Percentiles rank a stretch among this genome's conserved stretches.
Evolutionary conservation across 1,139 yeast genomes (phyloP).

Genomic region (Candida gigantensis): DNA sequence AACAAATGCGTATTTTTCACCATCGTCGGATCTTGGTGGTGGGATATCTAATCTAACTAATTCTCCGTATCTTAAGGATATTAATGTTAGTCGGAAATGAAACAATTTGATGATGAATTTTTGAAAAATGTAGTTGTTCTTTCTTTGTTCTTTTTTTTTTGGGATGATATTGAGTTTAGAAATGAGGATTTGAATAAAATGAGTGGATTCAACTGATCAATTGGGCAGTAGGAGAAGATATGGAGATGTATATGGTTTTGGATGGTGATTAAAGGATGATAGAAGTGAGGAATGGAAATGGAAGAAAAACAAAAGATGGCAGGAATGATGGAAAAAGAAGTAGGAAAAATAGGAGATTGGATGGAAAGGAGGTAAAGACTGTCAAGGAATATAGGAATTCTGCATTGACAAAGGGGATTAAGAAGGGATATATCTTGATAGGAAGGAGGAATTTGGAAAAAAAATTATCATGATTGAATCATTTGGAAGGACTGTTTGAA

Average conservation of each 20-base stretch:
- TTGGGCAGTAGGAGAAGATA: too few relatives aligned
- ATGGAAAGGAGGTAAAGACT: slow-evolving; percentile 6
- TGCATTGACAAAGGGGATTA: too few relatives aligned
- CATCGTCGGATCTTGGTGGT: slow-evolving; percentile 65
- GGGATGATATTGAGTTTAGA: slow-evolving; percentile 3
- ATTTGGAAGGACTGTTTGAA: too few relatives aligned
- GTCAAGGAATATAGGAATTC: too few relatives aligned
- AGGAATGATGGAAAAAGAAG: slow-evolving; percentile 10
- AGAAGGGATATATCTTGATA: too few relatives aligned
- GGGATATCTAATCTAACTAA: slow-evolving; percentile 69
- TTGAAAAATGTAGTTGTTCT: too few relatives aligned
- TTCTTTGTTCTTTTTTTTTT: too few relatives aligned
- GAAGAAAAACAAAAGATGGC: slow-evolving; percentile 4
- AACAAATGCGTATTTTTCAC: slow-evolving; percentile 72
- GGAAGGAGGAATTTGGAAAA: too few relatives aligned
- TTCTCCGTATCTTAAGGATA: slow-evolving; percentile 52
- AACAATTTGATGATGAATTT: not conserved
- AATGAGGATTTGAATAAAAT: not conserved
- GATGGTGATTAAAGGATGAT: slow-evolving; percentile 3
- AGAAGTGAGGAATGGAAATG: slow-evolving; percentile 1
- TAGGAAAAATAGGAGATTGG: slow-evolving; percentile 6
- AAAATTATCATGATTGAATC: too few relatives aligned
- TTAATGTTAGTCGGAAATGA: slow-evolving; percentile 12
- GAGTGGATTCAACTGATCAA: not conserved
- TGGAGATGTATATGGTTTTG: too few relatives aligned